Percentiles rank a stretch among this genome's conserved stretches.
phyloP scores from a whole-genome alignment of 495 filamentous ascomycete species.

The Aspergillus sclerotioniger region DNA sequence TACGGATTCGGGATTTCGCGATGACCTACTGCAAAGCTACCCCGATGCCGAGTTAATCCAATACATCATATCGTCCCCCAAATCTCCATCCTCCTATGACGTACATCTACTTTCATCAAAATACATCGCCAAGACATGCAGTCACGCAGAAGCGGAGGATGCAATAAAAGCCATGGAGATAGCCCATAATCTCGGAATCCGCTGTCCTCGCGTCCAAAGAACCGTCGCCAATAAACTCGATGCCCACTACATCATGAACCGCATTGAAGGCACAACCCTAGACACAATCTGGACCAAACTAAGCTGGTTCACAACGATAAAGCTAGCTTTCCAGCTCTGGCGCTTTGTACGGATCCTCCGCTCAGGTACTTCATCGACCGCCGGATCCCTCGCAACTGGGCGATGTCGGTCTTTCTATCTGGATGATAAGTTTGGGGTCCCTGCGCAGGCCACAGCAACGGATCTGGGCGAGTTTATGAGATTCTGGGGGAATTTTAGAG shows the following conservation, averaged over 20 bases:
- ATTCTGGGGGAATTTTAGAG: not conserved
- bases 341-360: slow-evolving; percentile 6
- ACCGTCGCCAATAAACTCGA: not conserved
- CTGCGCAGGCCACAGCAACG: slow-evolving; percentile 2
- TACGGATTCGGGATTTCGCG: not conserved
- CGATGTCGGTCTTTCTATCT: slow-evolving; percentile 21
- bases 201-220: not conserved
- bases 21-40: slow-evolving; percentile 3
- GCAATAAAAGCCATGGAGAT: not conserved
- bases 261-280: slow-evolving; percentile 9
- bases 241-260: slow-evolving; percentile 6
- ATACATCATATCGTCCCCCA: not conserved
- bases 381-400: slow-evolving; percentile 16
- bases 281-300: slow-evolving; percentile 10
- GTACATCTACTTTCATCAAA: not conserved
- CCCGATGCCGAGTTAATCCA: slow-evolving; percentile 9
- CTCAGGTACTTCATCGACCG: slow-evolving; percentile 12
- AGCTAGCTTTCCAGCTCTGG: slow-evolving; percentile 14
- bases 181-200: not conserved
- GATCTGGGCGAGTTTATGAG: not conserved
- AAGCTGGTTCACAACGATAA: slow-evolving; percentile 12
- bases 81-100: not conserved
- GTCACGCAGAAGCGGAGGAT: not conserved
- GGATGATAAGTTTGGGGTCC: slow-evolving; percentile 18
- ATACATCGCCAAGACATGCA: not conserved